Base-by-base conservation (phyloP, 176 grass and related monocot species). In the Ensete glaucum region DNA sequence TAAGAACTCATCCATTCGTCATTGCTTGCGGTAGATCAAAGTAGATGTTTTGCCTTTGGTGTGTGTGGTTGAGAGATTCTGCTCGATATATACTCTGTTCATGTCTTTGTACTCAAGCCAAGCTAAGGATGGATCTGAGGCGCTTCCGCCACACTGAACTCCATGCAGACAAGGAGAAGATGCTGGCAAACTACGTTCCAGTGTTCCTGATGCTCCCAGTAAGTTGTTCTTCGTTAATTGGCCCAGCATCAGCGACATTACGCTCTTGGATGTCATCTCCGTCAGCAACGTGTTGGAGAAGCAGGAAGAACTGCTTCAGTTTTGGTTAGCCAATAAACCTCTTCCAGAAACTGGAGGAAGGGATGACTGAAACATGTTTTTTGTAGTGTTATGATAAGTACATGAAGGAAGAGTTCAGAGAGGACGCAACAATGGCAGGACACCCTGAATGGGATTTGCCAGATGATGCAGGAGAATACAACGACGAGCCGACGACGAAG, bases 341-440 rank as follows among this genome's bases (percentile, higher is more conserved):
- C 2, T 43, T 50, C 14, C 43, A 50, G 26, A 74, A 23, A 34
- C 53, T 75, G 16, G 15, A 52, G 65, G 9, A 78, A 23, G 6
- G 1, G 16, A 48, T 72, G 29, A 60, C 11, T 56, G 78, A 74
- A 81, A 59, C 27, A 79, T 16, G 57, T 59, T 23, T 59, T 78
- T 78, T 92, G 83, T 82, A 96, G 89, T 98, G 94, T 58, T 98
- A 98, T 34, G 90, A 93, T 63, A 89, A 93, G 76, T 88, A 92
- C 57, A 73, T 96, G 11, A 29, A 78, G 76, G 87, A 66, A 6
- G 81, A 96, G 59, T 96, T 96, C 87, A 86, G 71, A 67, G 76
- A 60, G 16, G 90, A 84, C 50, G 86, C 88, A 82, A 19, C 16
- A 9, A 54, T 80, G 58, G 84, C 82, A 58, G 88, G 90, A 63